Evolutionary conservation across 306 rosid species (phyloP).

Genomic region (Cercis canadensis): DNA sequence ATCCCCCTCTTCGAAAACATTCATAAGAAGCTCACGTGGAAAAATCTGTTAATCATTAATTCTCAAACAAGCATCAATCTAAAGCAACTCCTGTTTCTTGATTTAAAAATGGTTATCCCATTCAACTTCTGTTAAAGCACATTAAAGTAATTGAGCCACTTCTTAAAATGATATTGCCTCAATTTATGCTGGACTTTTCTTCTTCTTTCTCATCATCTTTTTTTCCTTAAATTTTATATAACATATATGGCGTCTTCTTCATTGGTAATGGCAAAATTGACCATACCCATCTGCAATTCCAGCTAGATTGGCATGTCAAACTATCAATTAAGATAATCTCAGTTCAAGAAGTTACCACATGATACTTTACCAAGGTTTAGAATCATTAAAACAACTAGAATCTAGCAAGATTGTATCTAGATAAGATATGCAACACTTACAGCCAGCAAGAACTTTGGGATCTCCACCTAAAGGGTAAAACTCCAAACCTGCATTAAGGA

Average conservation of each 20-base stretch:
- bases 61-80: neutral
- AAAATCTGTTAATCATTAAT: neutral
- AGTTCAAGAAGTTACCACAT: neutral
- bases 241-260: slow-evolving; percentile 5
- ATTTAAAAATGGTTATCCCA: slow-evolving; percentile 4
- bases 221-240: neutral
- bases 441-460: slow-evolving; percentile 97
- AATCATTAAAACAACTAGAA: slow-evolving; percentile 22
- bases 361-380: slow-evolving; percentile 7
- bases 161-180: neutral
- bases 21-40: neutral
- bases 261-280: slow-evolving; percentile 19
- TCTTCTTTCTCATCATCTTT: neutral
- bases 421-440: slow-evolving; percentile 64
- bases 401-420: slow-evolving; percentile 10
- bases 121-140: neutral
- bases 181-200: slow-evolving; percentile 2
- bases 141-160: slow-evolving; percentile 13
- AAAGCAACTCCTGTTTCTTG: slow-evolving; percentile 23
- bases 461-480: slow-evolving; percentile 96
- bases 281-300: slow-evolving; percentile 19
- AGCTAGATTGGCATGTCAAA: slow-evolving; percentile 13
- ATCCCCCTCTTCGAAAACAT: neutral
- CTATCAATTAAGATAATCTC: slow-evolving; percentile 12
- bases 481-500: slow-evolving; percentile 84